Conservation (phyloP, 768 basidiomycete genomes). For the Serendipita vermifera region DNA sequence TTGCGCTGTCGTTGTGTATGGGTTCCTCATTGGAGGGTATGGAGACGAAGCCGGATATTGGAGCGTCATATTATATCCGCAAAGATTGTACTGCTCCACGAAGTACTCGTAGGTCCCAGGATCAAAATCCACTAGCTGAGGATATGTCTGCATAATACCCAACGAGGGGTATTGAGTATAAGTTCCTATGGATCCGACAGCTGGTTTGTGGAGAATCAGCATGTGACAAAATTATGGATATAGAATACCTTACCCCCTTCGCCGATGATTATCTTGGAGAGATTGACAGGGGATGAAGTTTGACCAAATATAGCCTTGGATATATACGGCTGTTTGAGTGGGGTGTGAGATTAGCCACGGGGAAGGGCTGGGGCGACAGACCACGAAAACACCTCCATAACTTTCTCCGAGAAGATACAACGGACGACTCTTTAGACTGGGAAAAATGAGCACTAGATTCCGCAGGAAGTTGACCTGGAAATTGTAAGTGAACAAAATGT, state of each 20-base stretch:
- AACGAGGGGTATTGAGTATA: slow-evolving; percentile 26
- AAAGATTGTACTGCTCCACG: too few species aligned
- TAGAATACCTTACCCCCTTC: too few species aligned
- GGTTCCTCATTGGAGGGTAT: slow-evolving; percentile 11
- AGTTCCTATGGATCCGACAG: background rate
- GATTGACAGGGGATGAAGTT: slow-evolving; percentile 49
- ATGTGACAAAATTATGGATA: too few species aligned
- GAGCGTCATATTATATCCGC: slow-evolving; percentile 51
- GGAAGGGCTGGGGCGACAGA: slow-evolving; percentile 24
- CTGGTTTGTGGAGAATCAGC: too few species aligned
- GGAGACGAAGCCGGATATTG: too few species aligned
- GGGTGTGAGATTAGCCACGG: background rate
- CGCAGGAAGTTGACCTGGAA: slow-evolving; percentile 53
- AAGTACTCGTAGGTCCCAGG: slow-evolving; percentile 20
- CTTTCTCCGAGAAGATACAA: slow-evolving; percentile 56
- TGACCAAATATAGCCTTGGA: slow-evolving; percentile 54
- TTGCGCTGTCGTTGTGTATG: slow-evolving; percentile 14
- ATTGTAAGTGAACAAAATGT: background rate
- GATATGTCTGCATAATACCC: slow-evolving; percentile 53
- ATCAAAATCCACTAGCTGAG: slow-evolving; percentile 64
- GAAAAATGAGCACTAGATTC: slow-evolving; percentile 65
- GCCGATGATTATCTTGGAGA: slow-evolving; percentile 57
- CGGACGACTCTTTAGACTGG: slow-evolving; percentile 50
- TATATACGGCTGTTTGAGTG: slow-evolving; percentile 49
- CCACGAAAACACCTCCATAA: slow-evolving; percentile 62